Base-by-base conservation (phyloP, 2,329 filamentous ascomycete species). In the Neofusicoccum parvum region DNA sequence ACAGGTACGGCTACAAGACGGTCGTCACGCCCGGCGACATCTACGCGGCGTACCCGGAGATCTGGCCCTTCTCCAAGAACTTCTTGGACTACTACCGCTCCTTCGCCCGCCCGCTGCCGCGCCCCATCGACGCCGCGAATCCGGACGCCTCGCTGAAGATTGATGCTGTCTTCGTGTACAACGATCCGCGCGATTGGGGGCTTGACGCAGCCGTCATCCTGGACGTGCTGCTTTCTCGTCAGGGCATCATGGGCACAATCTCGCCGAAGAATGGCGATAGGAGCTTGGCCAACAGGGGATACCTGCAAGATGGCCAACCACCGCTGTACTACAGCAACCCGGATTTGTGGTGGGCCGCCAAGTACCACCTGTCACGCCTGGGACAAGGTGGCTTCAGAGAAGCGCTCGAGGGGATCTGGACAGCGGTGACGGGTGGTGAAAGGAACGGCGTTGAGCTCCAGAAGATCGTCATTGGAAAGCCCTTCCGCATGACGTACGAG, bases 121-220 rank as follows among this genome's bases (percentile, higher is more conserved):
- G 70, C 27, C 69, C 70, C 9, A 82, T 81, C 12, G 80, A 85
- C 68, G 78, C 81, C n/a, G 43, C 43, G 11, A 60, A 60, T 3
- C 60, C 75, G 83, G 43, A 73, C 75, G 15, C 80, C n/a, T 39
- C 53, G 17, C 83, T 94, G 54, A 93, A 92, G 71, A 90, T 99
- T 70, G 92, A 96, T 73, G 93, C 94, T 34, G 87, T 98, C 34
- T 90, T 98, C 72, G 90, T 97, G 6, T 97, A 94, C 84, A 96
- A 97, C 76, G 95, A 98, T 78, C 94, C 95, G 3, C 87, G 95
- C 65, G 95, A 99, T 81, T 99, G 95, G 95, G 93, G 91, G 0
- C 85, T 97, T 10, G 94, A 98, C 76, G 88, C 88, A 2, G 91
- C 96, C 74, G 81, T 98, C 71, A 90, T 98, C 65, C 78, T 90